Conservation (phyloP, 2,329 filamentous ascomycete genomes). For the Domatiomyces globalis region DNA sequence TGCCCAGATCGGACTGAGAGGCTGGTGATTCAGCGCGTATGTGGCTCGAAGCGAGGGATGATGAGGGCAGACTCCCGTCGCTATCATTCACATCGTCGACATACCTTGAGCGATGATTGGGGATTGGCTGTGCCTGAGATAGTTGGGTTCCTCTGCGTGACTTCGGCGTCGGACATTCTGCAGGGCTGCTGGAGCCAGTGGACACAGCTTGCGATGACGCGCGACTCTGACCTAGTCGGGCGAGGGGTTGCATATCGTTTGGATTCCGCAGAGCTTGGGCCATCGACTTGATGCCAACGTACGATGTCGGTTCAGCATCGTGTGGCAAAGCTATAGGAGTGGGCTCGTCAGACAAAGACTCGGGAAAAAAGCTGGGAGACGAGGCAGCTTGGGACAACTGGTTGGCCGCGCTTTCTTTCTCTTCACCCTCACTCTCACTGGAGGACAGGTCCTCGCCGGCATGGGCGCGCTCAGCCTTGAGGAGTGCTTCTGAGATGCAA, state of each 20-base stretch:
- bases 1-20: conserved; percentile 55
- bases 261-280: conserved; percentile 42
- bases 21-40: conserved; percentile 76
- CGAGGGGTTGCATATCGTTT: conserved; percentile 34
- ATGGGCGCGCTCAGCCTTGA: conserved; percentile 76
- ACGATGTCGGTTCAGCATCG: conserved; percentile 6
- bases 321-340: conserved; percentile 11
- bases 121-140: conserved; percentile 43
- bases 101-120: conserved; percentile 62
- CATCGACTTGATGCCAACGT: conserved; percentile 31
- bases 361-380: background rate
- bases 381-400: background rate
- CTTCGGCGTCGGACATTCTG: conserved; percentile 78
- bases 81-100: conserved; percentile 76
- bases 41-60: conserved; percentile 56
- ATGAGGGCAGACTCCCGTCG: conserved; percentile 74
- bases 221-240: conserved; percentile 33
- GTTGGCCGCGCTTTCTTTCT: conserved; percentile 9
- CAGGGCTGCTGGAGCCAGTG: conserved; percentile 76
- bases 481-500: conserved; percentile 82
- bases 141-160: conserved; percentile 56
- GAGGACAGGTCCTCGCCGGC: conserved; percentile 60
- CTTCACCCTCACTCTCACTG: conserved; percentile 29
- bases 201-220: conserved; percentile 55
- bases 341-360: conserved; percentile 2